These are phyloP conservation scores for Epichloe sp. DNA, from an alignment of 2,329 filamentous ascomycete genomes.

Conservation along the genomic window DNA sequence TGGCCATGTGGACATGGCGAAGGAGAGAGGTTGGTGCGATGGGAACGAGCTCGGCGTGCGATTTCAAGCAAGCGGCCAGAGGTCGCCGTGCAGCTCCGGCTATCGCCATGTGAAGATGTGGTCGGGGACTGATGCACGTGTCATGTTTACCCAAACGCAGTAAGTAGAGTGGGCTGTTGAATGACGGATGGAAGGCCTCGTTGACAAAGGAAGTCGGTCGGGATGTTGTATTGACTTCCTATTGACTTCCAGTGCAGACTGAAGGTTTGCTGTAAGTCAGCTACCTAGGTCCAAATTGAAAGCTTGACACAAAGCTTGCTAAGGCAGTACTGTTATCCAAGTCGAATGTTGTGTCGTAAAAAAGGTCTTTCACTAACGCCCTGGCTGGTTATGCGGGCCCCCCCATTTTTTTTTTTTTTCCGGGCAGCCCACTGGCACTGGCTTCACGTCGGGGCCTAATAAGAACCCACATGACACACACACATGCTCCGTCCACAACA, in stretches of 20 bases:
- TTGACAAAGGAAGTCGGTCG: neutral
- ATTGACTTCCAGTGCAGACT: no score
- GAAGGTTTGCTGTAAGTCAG: no score
- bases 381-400: neutral
- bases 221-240: no score
- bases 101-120: constrained; percentile 13
- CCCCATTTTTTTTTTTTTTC: neutral
- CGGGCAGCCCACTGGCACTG: neutral
- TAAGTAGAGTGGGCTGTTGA: no score
- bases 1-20: neutral
- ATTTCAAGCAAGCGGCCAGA: neutral
- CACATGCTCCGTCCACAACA: neutral
- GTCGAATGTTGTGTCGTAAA: no score
- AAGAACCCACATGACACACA: neutral
- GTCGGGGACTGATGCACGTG: neutral
- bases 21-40: neutral
- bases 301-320: no score
- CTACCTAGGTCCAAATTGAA: no score
- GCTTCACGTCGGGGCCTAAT: no score
- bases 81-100: constrained; percentile 8
- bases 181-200: neutral
- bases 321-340: no score
- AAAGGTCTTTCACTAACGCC: neutral
- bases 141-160: constrained; percentile 7
- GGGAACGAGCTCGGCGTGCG: neutral